Evolutionary conservation across 768 basidiomycete genomes (phyloP), one percentile per base, ranked within the genome.

Genomic region (Cystofilobasidium bisporidii): DNA sequence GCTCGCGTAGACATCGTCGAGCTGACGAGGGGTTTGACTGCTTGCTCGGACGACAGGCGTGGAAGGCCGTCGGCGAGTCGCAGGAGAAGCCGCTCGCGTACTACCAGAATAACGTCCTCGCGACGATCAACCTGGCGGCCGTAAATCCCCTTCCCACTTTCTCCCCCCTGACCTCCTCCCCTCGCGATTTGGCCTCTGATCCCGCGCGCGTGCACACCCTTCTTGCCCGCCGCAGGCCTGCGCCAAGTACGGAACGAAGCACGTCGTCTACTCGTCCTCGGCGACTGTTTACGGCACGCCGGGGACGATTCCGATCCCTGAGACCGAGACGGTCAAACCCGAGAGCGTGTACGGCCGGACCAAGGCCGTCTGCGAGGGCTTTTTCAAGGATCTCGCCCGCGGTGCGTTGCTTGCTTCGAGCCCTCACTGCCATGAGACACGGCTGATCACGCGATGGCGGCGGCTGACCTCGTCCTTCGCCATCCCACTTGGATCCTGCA

Each of bases 221-320:
- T 3, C 9, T 26, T 15, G 9, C n/a, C n/a, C n/a, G n/a, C n/a
- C n/a, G n/a, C 87, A 92, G 80, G 81, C 84, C 71, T 94, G 94
- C 92, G 79, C 81, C 48, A 87, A 87, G 63, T 90, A 85, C 77
- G 86, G 86, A 70, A 90, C 89, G 79, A 82, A 83, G 63, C 84
- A 90, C 69, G 80, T 99, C 67, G 94, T 99, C 62, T 99, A 97
- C 80, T 98, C 96, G 0, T 97, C 93, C 15, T 94, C 91, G 28
- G 96, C 96, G 9, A 98, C 96, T 22, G 96, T 99, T 30, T 99
- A 99, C 75, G 96, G 96, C 63, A 92, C 86, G 4, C 96, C 96
- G 14, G 87, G 89, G 26, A 80, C 79, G 61, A 88, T 98, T 55
- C 96, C 96, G 62, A 98, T 98, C 72, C 90, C 92, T 20, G 96